Evolutionary conservation across 345 rosid genomes (phyloP).

Genomic region (Rubroshorea leprosula): DNA sequence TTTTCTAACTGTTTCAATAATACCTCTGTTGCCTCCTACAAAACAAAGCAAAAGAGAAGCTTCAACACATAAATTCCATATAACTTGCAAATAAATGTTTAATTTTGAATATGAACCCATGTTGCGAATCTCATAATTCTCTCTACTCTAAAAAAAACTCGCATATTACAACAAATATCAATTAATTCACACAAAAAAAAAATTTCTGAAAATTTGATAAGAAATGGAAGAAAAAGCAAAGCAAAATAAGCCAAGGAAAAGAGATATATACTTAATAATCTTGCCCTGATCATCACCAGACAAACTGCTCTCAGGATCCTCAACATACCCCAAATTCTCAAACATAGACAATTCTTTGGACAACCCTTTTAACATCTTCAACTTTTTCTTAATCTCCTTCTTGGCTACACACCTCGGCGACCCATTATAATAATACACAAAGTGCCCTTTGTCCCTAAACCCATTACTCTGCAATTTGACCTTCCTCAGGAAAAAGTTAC

Average conservation of each 20-base stretch:
- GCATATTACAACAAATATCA: too few species aligned
- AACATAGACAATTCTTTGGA: slow-evolving; percentile 24
- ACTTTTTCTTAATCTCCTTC: slow-evolving; percentile 22
- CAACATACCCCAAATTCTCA: slow-evolving; percentile 10
- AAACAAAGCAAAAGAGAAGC: too few species aligned
- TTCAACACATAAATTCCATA: too few species aligned
- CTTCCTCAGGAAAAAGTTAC: not conserved
- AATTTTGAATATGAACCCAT: too few species aligned
- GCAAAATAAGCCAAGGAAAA: too few species aligned
- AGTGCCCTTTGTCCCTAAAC: not conserved
- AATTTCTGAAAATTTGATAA: too few species aligned
- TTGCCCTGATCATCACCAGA: slow-evolving; percentile 19
- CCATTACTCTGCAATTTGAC: not conserved
- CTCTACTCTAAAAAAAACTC: too few species aligned
- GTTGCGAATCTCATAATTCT: too few species aligned
- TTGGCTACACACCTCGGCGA: not conserved
- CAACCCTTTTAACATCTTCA: slow-evolving; percentile 29
- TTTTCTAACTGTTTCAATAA: too few species aligned
- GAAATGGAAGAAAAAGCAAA: too few species aligned
- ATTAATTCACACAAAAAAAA: not conserved
- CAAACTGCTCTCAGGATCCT: slow-evolving; percentile 5
- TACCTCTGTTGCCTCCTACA: too few species aligned
- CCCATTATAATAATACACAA: not conserved
- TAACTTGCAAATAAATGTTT: too few species aligned
- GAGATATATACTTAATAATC: slow-evolving; percentile 18